These are phyloP conservation scores for Pythium dissimile DNA, from an alignment of 352 stramenopile genomes.

Conservation along the genomic window DNA sequence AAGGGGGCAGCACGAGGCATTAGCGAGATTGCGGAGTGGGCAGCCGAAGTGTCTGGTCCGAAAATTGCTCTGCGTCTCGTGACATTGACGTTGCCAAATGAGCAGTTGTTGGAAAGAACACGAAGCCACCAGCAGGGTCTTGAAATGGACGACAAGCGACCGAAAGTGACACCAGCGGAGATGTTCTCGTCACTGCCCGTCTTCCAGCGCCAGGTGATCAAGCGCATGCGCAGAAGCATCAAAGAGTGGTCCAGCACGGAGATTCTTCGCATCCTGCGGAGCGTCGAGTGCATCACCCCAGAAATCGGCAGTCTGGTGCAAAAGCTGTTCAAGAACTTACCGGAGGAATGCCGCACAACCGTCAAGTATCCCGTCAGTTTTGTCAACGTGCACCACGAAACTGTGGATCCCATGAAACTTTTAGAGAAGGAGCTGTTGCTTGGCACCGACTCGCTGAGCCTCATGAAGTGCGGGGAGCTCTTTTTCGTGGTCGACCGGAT, in stretches of 20 bases:
- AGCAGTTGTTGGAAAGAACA: constrained; percentile 52
- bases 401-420: constrained; percentile 47
- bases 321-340: constrained; percentile 70
- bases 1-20: constrained; percentile 21
- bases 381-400: constrained; percentile 59
- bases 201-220: constrained; percentile 75
- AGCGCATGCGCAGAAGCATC: constrained; percentile 60
- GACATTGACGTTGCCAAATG: constrained; percentile 75
- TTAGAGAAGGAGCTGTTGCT: constrained; percentile 58
- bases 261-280: constrained; percentile 74
- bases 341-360: constrained; percentile 48
- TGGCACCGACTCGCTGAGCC: constrained; percentile 31
- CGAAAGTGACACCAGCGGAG: constrained; percentile 32
- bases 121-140: constrained; percentile 42
- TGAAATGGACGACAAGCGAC: constrained; percentile 43
- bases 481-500: constrained; percentile 59
- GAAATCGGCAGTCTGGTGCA: constrained; percentile 63
- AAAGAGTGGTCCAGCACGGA: constrained; percentile 85
- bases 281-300: constrained; percentile 60
- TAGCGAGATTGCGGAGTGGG: constrained; percentile 57
- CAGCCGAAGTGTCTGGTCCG: constrained; percentile 33
- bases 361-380: constrained; percentile 74
- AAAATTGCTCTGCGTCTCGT: constrained; percentile 66
- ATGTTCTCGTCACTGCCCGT: constrained; percentile 60
- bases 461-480: constrained; percentile 53